These are phyloP conservation scores for Coniochaeta prunicola DNA, from an alignment of 2,329 filamentous ascomycete species.

Conservation along the genomic window DNA sequence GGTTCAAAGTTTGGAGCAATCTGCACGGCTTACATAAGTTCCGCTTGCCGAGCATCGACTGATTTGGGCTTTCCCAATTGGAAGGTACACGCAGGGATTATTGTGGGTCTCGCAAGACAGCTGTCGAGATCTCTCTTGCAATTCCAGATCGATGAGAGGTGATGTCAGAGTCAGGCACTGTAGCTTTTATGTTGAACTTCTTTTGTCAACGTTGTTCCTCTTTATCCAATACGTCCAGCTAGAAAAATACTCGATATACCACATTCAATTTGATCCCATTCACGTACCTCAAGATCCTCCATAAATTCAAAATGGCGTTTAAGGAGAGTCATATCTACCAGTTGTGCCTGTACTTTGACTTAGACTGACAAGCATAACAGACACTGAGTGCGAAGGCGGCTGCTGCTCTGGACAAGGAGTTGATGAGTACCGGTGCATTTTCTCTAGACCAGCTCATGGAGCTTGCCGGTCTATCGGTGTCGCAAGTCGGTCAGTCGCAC, in stretches of 20 bases:
- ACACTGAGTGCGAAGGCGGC: conserved; percentile 84
- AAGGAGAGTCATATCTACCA: neutral
- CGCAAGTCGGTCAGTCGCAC: conserved; percentile 64
- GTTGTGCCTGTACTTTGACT: neutral
- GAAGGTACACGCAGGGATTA: neutral
- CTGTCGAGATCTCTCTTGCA: neutral
- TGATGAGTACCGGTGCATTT: conserved; percentile 85
- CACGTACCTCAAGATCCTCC: neutral
- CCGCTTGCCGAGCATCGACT: neutral
- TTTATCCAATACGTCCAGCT: neutral
- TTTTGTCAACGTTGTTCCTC: neutral
- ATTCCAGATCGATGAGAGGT: neutral
- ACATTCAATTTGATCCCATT: neutral
- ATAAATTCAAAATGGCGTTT: neutral
- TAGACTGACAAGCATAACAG: conserved; percentile 31
- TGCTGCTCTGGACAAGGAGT: conserved; percentile 81
- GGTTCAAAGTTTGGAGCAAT: neutral
- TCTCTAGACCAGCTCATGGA: conserved; percentile 98
- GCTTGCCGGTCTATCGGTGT: conserved; percentile 84
- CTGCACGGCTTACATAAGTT: neutral
- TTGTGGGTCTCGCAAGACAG: neutral
- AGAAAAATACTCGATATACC: neutral
- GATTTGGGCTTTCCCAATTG: neutral
- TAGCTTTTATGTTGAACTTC: neutral
- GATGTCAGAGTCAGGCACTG: neutral